Evolutionary conservation across 352 stramenopile genomes (phyloP), one percentile per base, ranked within the genome.

Genomic region (Blastocystis sp.): DNA sequence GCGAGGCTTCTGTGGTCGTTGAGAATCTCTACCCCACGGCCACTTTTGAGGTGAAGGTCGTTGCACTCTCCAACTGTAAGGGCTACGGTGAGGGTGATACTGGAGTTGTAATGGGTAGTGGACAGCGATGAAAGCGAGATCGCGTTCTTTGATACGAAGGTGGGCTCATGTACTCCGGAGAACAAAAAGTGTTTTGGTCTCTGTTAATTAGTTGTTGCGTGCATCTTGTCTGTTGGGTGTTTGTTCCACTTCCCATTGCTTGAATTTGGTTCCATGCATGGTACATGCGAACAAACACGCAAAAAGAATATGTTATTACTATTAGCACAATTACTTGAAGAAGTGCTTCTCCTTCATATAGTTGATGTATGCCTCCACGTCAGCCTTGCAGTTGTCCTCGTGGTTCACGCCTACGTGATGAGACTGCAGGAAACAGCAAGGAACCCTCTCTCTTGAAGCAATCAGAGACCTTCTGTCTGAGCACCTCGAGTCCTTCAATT

Each of bases 391-490:
- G 52, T 87, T 87, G 41, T 87, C 77, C 62, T 78, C 14, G 23
- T 76, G 61, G 56, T 87, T 87, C 17, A 87, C 77, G 45, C 77
- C 77, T 87, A 87, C n/a, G 19, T 9, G 43, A 34, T 87, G 10
- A 77, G 11, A 77, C 7, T 0, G 34, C 19, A 52, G 45, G 10
- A 10, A 23, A 23, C 17, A 80, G 45, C 2, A 81, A 28, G 41
- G 52, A 56, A 87, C 77, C 77, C 71, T 87, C 77, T n/a, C 52
- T 87, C 65, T 77, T 87, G 52, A 77, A 87, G 56, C 77, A 87
- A 14, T 87, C n/a, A 23, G 62, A n/a, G 10, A 87, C 77, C 23
- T 59, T 87, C 65, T 87, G 62, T 41, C 77, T 17, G 43, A 87
- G 52, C 2, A 87, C 41, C 34, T 87, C 65, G 23, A 87, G 65